These are phyloP conservation scores for Leccinum longicurvipes DNA, from an alignment of 768 basidiomycete genomes.

Conservation along the genomic window DNA sequence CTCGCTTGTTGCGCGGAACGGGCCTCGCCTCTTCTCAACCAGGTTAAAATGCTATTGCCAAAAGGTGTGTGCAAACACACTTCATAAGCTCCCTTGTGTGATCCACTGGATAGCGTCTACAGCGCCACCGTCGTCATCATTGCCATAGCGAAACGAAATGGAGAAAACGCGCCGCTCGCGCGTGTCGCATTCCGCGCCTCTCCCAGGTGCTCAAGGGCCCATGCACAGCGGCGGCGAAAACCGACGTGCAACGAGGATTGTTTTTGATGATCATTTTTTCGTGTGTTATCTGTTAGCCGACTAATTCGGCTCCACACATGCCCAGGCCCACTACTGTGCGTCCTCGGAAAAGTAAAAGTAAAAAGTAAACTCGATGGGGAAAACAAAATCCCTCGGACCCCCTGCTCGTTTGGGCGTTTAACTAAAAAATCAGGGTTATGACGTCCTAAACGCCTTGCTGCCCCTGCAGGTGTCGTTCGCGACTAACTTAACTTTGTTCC, in stretches of 20 bases:
- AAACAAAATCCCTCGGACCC: constrained; percentile 5
- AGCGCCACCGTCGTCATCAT: constrained; percentile 7
- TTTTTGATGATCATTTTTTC: constrained; percentile 1
- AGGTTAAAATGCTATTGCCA: constrained; percentile 1
- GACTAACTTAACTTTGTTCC: constrained; percentile 27
- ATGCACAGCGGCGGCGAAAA: constrained; percentile 8
- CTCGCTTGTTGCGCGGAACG: constrained; percentile 20
- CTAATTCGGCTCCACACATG: constrained; percentile 3
- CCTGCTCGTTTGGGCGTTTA: constrained; percentile 8
- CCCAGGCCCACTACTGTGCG: neutral
- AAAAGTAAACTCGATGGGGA: neutral
- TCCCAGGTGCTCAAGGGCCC: constrained; percentile 5
- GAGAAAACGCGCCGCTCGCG: constrained; percentile 1
- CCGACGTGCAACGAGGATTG: constrained; percentile 1
- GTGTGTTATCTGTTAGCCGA: constrained; percentile 8
- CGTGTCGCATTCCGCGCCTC: constrained; percentile 13
- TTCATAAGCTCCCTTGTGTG: constrained; percentile 4
- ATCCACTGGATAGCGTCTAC: constrained; percentile 3
- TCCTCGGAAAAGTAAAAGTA: neutral
- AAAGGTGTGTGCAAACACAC: constrained; percentile 15
- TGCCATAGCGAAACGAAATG: constrained; percentile 5
- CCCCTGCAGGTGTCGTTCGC: neutral
- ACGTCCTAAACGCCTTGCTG: constrained; percentile 17
- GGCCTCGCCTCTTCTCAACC: constrained; percentile 11
- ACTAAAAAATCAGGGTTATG: constrained; percentile 25